phyloP scores from a whole-genome alignment of 371 early-diverging fungal genomes.

The Mucor mucedo region DNA sequence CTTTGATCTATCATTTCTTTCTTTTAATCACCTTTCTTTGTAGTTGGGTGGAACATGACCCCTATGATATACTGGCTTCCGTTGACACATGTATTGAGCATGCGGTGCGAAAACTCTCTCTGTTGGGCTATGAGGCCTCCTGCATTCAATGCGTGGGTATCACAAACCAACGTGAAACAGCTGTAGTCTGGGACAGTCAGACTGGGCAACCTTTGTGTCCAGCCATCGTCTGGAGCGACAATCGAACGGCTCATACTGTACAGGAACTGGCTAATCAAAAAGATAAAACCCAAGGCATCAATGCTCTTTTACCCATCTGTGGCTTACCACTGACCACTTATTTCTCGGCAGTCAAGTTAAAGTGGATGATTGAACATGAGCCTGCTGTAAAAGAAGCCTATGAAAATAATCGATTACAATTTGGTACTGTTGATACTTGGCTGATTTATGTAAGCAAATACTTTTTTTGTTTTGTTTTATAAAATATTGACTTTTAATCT shows the following conservation, averaged over 20 bases:
- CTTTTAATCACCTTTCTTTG: background rate
- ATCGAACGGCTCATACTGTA: constrained; percentile 82
- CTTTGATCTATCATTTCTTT: background rate
- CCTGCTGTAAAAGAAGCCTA: constrained; percentile 61
- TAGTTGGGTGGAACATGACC: constrained; percentile 94
- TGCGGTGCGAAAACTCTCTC: constrained; percentile 66
- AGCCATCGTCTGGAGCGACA: constrained; percentile 96
- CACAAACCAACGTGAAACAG: constrained; percentile 97
- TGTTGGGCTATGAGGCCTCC: constrained; percentile 59
- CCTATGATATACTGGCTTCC: constrained; percentile 75
- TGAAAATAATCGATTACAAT: constrained; percentile 49
- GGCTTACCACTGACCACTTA: constrained; percentile 95
- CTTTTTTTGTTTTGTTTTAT: constrained; percentile 60
- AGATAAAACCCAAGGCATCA: constrained; percentile 36
- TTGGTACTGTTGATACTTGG: constrained; percentile 96
- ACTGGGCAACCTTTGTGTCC: constrained; percentile 87
- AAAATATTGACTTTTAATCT: constrained; percentile 28
- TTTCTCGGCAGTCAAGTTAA: constrained; percentile 91
- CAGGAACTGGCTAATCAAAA: constrained; percentile 55
- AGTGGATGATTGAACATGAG: constrained; percentile 91
- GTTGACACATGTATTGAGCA: constrained; percentile 76
- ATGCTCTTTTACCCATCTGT: constrained; percentile 62
- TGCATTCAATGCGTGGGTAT: constrained; percentile 85
- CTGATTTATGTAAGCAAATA: constrained; percentile 42
- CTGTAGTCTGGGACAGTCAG: constrained; percentile 85